Conservation (phyloP, 495 filamentous ascomycete genomes). For the Eremomyces bilateralis region DNA sequence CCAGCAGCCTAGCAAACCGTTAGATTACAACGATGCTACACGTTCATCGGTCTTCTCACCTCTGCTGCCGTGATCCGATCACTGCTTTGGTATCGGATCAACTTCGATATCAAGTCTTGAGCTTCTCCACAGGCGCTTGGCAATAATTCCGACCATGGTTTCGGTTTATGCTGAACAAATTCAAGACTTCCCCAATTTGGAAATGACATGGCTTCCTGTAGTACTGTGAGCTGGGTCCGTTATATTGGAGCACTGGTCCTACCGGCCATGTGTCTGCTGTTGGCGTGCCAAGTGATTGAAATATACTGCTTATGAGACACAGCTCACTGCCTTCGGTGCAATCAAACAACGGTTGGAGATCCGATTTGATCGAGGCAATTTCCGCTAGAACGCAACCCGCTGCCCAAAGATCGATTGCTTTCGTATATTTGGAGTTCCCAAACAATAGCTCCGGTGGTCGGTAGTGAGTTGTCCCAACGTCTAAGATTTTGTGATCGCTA, state of each 20-base stretch:
- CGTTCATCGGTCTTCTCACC: no score
- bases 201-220: conserved; percentile 29
- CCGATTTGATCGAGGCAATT: conserved; percentile 19
- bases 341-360: conserved; percentile 47
- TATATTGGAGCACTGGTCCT: no score
- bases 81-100: conserved; percentile 36
- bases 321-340: conserved; percentile 81
- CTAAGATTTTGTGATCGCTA: conserved; percentile 50
- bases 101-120: conserved; percentile 29
- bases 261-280: conserved; percentile 57
- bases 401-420: conserved; percentile 70
- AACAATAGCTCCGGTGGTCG: conserved; percentile 82
- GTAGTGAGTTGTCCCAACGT: conserved; percentile 85
- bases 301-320: conserved; percentile 73
- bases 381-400: conserved; percentile 67
- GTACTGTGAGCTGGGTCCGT: no score
- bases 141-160: conserved; percentile 31
- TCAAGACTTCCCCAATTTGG: conserved; percentile 49
- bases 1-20: no score
- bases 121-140: conserved; percentile 25
- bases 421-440: conserved; percentile 49
- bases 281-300: conserved; percentile 72
- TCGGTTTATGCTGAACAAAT: conserved; percentile 30
- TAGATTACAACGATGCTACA: no score
- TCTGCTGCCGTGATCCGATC: conserved; percentile 26